phyloP scores from a whole-genome alignment of 2,329 filamentous ascomycete species.

The Diplodia intermedia region DNA sequence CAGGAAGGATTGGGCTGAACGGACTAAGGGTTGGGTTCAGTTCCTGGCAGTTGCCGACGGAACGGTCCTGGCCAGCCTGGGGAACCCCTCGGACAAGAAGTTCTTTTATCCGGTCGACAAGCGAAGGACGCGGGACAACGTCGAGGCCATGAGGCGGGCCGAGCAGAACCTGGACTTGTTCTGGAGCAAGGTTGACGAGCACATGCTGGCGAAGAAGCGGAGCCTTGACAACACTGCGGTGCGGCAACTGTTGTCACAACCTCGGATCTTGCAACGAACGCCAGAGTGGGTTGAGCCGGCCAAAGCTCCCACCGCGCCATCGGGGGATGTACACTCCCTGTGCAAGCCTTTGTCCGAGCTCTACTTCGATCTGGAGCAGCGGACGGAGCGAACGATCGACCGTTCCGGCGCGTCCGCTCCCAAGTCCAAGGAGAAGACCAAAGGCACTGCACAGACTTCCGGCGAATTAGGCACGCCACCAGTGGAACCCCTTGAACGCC shows the following conservation, averaged over 20 bases:
- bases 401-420: constrained; percentile 32
- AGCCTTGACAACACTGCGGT: constrained; percentile 31
- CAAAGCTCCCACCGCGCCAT: constrained; percentile 10
- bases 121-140: constrained; percentile 55
- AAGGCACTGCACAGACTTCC: constrained; percentile 32
- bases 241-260: constrained; percentile 39
- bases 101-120: constrained; percentile 60
- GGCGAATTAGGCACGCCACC: not conserved
- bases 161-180: constrained; percentile 59
- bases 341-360: constrained; percentile 39
- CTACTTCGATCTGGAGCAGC: constrained; percentile 38
- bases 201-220: constrained; percentile 27
- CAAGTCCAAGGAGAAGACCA: constrained; percentile 42
- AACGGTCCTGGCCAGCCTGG: constrained; percentile 36
- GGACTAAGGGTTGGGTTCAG: constrained; percentile 24
- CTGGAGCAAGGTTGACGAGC: constrained; percentile 51
- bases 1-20: constrained; percentile 22
- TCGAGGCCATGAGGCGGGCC: constrained; percentile 54
- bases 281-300: constrained; percentile 55
- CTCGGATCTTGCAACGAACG: constrained; percentile 56
- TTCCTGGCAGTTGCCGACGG: constrained; percentile 22
- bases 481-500: constrained; percentile 16
- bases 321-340: constrained; percentile 2
- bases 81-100: constrained; percentile 47
- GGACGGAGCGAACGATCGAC: constrained; percentile 32